phyloP scores from a whole-genome alignment of 1,139 yeast species.

The Insectozyma bohioensis region DNA sequence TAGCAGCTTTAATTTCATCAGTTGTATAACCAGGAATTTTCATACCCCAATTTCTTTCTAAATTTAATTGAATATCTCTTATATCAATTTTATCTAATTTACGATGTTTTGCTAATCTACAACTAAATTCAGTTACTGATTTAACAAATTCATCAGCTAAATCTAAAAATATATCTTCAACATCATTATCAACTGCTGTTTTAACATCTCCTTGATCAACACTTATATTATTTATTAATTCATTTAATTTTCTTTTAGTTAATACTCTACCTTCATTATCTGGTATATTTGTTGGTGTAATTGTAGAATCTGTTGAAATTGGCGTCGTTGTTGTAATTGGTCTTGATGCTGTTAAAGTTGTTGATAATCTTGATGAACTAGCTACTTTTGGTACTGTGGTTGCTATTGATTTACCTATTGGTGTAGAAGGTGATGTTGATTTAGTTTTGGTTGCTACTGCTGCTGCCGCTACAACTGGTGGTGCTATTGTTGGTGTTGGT shows the following conservation, averaged over 20 bases:
- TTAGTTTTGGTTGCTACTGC: conserved; percentile 4
- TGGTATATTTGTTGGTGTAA: conserved; percentile 30
- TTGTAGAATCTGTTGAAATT: conserved; percentile 7
- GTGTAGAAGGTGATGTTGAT: conserved; percentile 4
- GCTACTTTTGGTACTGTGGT: conserved; percentile 7
- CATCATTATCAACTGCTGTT: conserved; percentile 93
- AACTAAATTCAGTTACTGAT: conserved; percentile 88
- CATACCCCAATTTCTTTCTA: conserved; percentile 95
- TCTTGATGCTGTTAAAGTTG: conserved; percentile 3
- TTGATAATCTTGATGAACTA: conserved; percentile 6
- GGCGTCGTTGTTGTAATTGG: conserved; percentile 6
- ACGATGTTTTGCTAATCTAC: conserved; percentile 91
- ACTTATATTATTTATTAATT: conserved; percentile 78
- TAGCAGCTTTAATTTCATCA: conserved; percentile 83
- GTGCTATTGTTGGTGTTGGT: background rate
- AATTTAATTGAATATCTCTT: conserved; percentile 84
- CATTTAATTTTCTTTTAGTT: conserved; percentile 84
- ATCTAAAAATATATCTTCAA: conserved; percentile 85
- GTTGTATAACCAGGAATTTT: conserved; percentile 90
- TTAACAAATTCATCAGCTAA: conserved; percentile 94
- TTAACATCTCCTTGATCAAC: conserved; percentile 87
- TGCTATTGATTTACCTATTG: conserved; percentile 9
- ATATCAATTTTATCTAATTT: conserved; percentile 87
- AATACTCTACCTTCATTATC: conserved; percentile 73
- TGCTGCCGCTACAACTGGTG: conserved; percentile 4